Evolutionary conservation across 495 filamentous ascomycete genomes (phyloP).

Genomic region (Hypoxylon lienhwacheense): DNA sequence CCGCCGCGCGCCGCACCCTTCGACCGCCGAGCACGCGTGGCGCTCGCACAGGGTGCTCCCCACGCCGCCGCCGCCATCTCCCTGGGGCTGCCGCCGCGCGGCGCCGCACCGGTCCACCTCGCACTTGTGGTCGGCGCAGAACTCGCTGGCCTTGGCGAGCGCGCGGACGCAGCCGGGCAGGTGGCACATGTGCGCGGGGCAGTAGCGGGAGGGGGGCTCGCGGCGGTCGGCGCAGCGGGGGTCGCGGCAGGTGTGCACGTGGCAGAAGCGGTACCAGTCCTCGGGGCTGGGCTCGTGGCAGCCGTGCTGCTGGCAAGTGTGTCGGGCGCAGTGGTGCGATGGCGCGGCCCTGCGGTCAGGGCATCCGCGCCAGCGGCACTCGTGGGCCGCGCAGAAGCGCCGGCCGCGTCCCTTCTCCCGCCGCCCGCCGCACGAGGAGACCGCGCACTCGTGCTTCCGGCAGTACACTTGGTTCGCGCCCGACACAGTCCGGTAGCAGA

Average conservation of each 20-base stretch:
- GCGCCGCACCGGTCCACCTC: conserved; percentile 19
- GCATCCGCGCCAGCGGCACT: conserved; percentile 28
- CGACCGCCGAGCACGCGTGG: conserved; percentile 21
- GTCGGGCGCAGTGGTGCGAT: conserved; percentile 16
- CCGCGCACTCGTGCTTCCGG: conserved; percentile 25
- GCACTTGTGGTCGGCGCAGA: conserved; percentile 24
- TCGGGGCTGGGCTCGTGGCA: conserved; percentile 20
- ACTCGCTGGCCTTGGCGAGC: conserved; percentile 10
- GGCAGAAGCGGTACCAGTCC: conserved; percentile 21
- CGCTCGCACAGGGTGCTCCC: conserved; percentile 11
- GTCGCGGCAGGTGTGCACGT: conserved; percentile 20
- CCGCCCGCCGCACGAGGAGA: conserved; percentile 7
- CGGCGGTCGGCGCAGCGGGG: conserved; percentile 16
- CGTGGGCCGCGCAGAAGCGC: conserved; percentile 15
- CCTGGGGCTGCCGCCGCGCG: no score
- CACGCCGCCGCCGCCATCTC: no score
- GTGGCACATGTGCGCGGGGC: conserved; percentile 20
- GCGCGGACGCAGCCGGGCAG: conserved; percentile 4
- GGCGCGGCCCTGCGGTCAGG: not conserved
- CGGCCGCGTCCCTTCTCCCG: conserved; percentile 22
- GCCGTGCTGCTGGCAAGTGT: conserved; percentile 21
- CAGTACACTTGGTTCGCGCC: conserved; percentile 15
- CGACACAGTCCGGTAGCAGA: conserved; percentile 17
- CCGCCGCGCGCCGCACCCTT: conserved; percentile 7
- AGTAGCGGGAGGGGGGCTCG: conserved; percentile 16